phyloP scores from a whole-genome alignment of 1,284 basidiomycete species.

The Gomphus sp. region DNA sequence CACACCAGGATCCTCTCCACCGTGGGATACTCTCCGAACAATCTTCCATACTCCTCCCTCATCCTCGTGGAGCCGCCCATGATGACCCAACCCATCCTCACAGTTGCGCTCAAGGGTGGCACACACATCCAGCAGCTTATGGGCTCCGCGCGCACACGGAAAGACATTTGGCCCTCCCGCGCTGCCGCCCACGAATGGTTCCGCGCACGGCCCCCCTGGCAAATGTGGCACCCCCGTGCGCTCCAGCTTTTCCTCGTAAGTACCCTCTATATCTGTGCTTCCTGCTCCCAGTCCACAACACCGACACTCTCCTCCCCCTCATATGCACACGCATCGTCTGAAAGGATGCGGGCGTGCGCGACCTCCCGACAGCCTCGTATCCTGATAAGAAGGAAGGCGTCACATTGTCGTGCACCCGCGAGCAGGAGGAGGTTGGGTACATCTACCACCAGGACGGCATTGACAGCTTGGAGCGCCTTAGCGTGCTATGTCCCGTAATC shows the following conservation, averaged over 20 bases:
- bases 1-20: constrained; percentile 20
- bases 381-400: constrained; percentile 36
- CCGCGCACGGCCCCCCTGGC: constrained; percentile 11
- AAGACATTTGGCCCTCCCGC: constrained; percentile 15
- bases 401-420: constrained; percentile 37
- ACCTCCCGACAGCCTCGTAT: constrained; percentile 35
- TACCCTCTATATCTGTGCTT: neutral
- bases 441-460: constrained; percentile 10
- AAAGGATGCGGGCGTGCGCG: constrained; percentile 32
- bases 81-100: constrained; percentile 17
- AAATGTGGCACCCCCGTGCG: constrained; percentile 15
- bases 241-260: constrained; percentile 15
- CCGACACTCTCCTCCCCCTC: too few species aligned
- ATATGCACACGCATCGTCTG: neutral
- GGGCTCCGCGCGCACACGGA: constrained; percentile 3
- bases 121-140: neutral
- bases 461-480: constrained; percentile 8
- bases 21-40: constrained; percentile 22
- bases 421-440: constrained; percentile 37
- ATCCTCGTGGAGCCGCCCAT: constrained; percentile 39
- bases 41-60: constrained; percentile 23
- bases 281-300: too few species aligned
- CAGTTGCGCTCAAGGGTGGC: neutral
- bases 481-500: constrained; percentile 9
- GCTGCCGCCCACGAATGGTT: constrained; percentile 4